phyloP scores from a whole-genome alignment of 768 basidiomycete species.

The Pleurotus cornucopiae region DNA sequence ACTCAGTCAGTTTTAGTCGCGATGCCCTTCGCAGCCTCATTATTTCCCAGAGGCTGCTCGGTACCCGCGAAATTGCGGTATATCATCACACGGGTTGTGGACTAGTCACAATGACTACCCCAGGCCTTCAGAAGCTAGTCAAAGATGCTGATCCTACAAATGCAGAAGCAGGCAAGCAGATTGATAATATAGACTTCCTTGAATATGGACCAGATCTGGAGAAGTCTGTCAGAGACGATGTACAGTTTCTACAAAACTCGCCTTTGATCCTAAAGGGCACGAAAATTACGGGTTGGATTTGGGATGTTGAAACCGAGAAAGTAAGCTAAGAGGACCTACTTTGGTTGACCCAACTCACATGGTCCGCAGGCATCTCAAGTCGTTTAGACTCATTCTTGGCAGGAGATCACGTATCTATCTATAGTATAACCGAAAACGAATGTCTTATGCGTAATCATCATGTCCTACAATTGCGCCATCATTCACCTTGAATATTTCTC shows the following conservation, averaged over 20 bases:
- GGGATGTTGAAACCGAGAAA: conserved; percentile 37
- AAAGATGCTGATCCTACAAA: conserved; percentile 38
- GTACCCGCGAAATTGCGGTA: conserved; percentile 65
- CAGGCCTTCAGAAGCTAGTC: conserved; percentile 45
- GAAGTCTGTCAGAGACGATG: conserved; percentile 46
- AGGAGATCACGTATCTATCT: neutral
- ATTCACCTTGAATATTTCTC: neutral
- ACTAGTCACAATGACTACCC: conserved; percentile 60
- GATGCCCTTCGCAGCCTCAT: conserved; percentile 66
- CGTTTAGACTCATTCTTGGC: neutral
- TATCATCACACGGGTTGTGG: conserved; percentile 74
- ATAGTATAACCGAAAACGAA: neutral
- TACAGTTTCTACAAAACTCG: conserved; percentile 50
- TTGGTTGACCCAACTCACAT: too few relatives aligned
- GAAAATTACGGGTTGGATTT: conserved; percentile 62
- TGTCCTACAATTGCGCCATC: neutral
- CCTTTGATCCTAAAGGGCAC: conserved; percentile 53
- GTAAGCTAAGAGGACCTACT: neutral
- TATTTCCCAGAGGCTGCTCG: conserved; percentile 69
- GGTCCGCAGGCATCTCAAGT: conserved; percentile 5
- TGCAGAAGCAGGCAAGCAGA: conserved; percentile 20
- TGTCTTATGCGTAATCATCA: neutral
- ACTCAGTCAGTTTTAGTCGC: conserved; percentile 28
- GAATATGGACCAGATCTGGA: conserved; percentile 6
- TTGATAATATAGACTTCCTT: conserved; percentile 13